Evolutionary conservation across 139 green algal genomes (phyloP).

Genomic region (Picochlorum sp.): DNA sequence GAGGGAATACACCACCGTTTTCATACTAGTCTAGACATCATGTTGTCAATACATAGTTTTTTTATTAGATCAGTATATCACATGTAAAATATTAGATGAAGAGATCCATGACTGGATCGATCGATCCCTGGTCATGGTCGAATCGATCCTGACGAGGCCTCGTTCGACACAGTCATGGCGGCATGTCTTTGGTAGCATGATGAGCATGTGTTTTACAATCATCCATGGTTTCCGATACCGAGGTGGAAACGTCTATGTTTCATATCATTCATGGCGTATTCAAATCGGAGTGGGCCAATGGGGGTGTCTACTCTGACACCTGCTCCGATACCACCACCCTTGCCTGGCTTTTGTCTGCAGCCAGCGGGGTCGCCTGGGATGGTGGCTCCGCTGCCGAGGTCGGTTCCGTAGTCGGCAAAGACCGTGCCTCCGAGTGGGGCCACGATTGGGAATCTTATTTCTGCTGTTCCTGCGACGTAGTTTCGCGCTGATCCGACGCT

Average conservation of each 20-base stretch:
- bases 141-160: too few species aligned
- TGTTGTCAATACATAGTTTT: too few species aligned
- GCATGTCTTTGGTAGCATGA: too few species aligned
- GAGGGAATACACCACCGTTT: too few species aligned
- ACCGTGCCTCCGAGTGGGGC: constrained; percentile 50
- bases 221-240: constrained; percentile 67
- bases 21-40: too few species aligned
- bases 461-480: constrained; percentile 66
- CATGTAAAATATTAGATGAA: too few species aligned
- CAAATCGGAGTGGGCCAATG: constrained; percentile 85
- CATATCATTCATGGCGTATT: constrained; percentile 90
- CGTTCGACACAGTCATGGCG: not conserved
- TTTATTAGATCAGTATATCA: too few species aligned
- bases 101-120: too few species aligned
- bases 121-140: too few species aligned
- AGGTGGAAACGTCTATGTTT: constrained; percentile 80
- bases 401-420: constrained; percentile 85
- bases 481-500: constrained; percentile 77
- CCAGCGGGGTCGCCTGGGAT: constrained; percentile 87
- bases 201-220: constrained; percentile 3
- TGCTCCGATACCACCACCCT: constrained; percentile 74
- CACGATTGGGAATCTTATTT: constrained; percentile 72
- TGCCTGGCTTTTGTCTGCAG: constrained; percentile 71
- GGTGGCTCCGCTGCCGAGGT: constrained; percentile 74
- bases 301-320: constrained; percentile 83